Evolutionary conservation across 106 monocot species (phyloP), one percentile per base, ranked within the genome.

Genomic region (Iris macrosiphon): DNA sequence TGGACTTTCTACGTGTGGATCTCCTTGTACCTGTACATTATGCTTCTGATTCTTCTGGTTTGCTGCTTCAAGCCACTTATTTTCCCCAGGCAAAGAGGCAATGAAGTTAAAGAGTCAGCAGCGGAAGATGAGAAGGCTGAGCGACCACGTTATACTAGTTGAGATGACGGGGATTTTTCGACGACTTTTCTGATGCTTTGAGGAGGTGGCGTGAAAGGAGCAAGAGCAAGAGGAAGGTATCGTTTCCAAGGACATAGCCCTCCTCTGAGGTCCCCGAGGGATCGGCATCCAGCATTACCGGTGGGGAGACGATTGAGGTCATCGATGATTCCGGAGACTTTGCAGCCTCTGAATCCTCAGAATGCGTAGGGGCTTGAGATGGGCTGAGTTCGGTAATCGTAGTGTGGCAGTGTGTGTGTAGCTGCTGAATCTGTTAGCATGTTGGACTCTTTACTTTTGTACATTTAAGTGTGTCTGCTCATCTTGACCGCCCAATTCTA

Each of bases 1-100:
- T 81, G 81, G 84, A 81, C 90, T 2, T 59, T 81, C 46, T 85
- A 72, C 23, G 75, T 85, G 4, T 85, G 90, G 85, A 42, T 51
- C 5, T 72, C 75, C 2, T 27, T 81, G 46, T 69, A 81, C 39
- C 15, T 81, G 31, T 81, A 75, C 50, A 34, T 77, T 12, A 41
- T 75, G 41, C 66, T 79, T 59, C 55, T 90, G n/a, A 62, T 81
- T n/a, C 16, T 75, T 10, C 29, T 72, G 26, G 31, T 65, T 12
- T 72, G 71, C 32, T 75, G 49, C 37, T 64, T 67, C 48, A 84
- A 78, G 50, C 71, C 64, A 13, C 63, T 75, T 41, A 31, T 22
- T 31, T 40, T 69, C 11, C 40, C 30, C 6, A 37, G 69, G 16
- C 20, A n/a, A n/a, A n/a, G 15, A n/a, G n/a, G n/a, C 4, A 56